phyloP scores from a whole-genome alignment of 208 protist species.

The Phytomonas sp. region DNA sequence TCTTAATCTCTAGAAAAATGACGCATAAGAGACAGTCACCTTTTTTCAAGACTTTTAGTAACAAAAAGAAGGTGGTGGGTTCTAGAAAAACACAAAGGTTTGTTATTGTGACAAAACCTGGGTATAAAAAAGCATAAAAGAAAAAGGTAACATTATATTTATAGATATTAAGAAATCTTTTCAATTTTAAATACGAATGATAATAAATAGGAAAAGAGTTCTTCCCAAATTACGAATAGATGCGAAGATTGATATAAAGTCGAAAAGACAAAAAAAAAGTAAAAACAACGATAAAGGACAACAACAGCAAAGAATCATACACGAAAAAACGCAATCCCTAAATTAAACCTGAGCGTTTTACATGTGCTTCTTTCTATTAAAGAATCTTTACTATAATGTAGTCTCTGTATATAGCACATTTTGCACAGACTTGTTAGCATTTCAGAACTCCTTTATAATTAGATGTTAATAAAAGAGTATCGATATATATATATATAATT shows the following conservation, averaged over 20 bases:
- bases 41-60: background rate
- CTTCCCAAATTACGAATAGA: background rate
- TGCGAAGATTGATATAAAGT: background rate
- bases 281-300: background rate
- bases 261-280: background rate
- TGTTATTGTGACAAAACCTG: background rate
- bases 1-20: background rate
- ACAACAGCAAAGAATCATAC: background rate
- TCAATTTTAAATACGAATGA: background rate
- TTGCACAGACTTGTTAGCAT: background rate
- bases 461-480: background rate
- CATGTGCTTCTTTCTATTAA: background rate
- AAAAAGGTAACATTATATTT: background rate
- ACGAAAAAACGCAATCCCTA: conserved; percentile 1
- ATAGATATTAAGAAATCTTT: background rate
- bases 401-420: background rate
- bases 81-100: background rate
- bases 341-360: background rate
- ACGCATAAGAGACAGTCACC: background rate
- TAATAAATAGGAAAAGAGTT: background rate
- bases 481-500: background rate
- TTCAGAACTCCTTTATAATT: background rate
- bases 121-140: background rate
- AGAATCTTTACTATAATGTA: background rate
- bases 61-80: background rate